phyloP scores from a whole-genome alignment of 208 protist genomes.

The Porcisia hertigi region DNA sequence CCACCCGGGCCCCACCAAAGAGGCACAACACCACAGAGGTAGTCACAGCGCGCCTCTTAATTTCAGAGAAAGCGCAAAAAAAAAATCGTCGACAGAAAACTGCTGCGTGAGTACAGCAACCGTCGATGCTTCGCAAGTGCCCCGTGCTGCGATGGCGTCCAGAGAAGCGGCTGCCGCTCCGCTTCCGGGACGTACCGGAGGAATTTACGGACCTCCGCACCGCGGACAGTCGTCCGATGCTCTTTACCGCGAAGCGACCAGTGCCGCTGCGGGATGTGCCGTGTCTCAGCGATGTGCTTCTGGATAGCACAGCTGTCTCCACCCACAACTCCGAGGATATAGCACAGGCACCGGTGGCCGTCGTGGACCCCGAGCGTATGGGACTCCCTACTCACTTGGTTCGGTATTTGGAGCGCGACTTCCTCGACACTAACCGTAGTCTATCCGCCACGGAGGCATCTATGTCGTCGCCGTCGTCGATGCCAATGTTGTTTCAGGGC shows the following conservation, averaged over 20 bases:
- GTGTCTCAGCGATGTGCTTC: slow-evolving; percentile 57
- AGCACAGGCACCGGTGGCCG: slow-evolving; percentile 58
- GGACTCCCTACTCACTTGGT: slow-evolving; percentile 80
- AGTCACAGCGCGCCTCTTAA: background rate
- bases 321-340: slow-evolving; percentile 26
- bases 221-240: slow-evolving; percentile 64
- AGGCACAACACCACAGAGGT: background rate
- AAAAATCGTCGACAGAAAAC: too few species aligned
- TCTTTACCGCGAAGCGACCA: slow-evolving; percentile 77
- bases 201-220: slow-evolving; percentile 83
- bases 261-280: slow-evolving; percentile 64
- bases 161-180: slow-evolving; percentile 68
- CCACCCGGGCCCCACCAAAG: background rate
- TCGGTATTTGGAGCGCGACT: slow-evolving; percentile 48
- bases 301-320: slow-evolving; percentile 44
- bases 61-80: background rate
- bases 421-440: slow-evolving; percentile 31
- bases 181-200: slow-evolving; percentile 78
- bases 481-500: slow-evolving; percentile 18
- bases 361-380: slow-evolving; percentile 78
- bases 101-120: background rate
- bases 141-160: slow-evolving; percentile 49
- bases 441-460: slow-evolving; percentile 2
- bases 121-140: slow-evolving; percentile 21
- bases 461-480: background rate